Base-by-base conservation (phyloP, 2,329 filamentous ascomycete species). In the Neonectria sp. region DNA sequence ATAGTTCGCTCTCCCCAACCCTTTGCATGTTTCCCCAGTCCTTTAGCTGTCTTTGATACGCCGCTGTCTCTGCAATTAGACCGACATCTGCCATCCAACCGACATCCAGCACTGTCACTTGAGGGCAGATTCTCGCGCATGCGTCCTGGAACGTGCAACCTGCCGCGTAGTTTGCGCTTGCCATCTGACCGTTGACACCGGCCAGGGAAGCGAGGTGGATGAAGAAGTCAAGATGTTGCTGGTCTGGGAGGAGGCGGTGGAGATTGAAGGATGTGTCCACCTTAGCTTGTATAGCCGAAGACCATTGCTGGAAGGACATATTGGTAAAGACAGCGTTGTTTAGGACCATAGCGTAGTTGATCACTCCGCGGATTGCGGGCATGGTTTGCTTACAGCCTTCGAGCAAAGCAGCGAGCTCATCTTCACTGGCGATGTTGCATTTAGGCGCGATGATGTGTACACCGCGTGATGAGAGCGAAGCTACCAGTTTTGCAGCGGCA, bases 291-390 rank as follows among this genome's bases (percentile, higher is more conserved):
- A 71, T 56, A 0, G 71, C 65, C 57, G 69, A 64, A 1, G 66
- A 51, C 78, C 79, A 84, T 12, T 46, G 21, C 21, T 78, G 62
- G 6, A 76, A 67, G 2, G 74, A 76, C 81, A 86, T 83, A 7
- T 78, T 71, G 2, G 73, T 66, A 15, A 83, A 73, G 1, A 63
- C 46, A 2, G 46, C 27, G 33, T 74, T 53, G 21, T 43, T 29
- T 1, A 68, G 62, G 2, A 68, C 65, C 65, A 66, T 66, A 0
- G 65, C 65, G 6, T 43, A 52, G 40, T 66, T 66, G 25, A 68
- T 62, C 8, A 58, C 55, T 24, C 65, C 65, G 9, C 67, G 70
- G 37, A 79, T 70, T 0, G 75, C 75, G 0, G 76, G 76, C 68
- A 78, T 65, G 2, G 57, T 70, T 2, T 8, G 45, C 0, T 72